phyloP scores from a whole-genome alignment of 148 eudicot species.

The Cornus suecica region DNA sequence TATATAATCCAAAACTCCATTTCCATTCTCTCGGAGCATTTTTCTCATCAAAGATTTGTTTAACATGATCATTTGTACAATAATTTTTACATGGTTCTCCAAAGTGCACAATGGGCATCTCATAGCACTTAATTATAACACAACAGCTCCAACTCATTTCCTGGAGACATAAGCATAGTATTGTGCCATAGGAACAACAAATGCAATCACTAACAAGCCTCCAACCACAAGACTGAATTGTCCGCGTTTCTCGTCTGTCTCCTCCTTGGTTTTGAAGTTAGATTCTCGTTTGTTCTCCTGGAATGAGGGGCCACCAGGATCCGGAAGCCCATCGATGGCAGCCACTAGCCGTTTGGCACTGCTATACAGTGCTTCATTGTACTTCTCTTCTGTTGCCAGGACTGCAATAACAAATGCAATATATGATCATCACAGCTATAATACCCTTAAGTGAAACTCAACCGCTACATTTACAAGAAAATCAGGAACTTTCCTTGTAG shows the following conservation, averaged over 20 bases:
- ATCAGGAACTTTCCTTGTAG: background rate
- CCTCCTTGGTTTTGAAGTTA: slow-evolving; percentile 88
- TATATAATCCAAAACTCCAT: slow-evolving; percentile 8
- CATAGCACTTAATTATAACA: background rate
- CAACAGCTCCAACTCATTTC: slow-evolving; percentile 37
- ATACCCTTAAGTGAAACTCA: background rate
- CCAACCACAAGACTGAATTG: slow-evolving; percentile 97
- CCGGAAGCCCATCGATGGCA: slow-evolving; percentile 92
- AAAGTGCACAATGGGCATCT: background rate
- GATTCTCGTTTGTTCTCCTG: slow-evolving; percentile 92
- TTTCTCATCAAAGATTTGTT: slow-evolving; percentile 22
- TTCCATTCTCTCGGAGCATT: background rate
- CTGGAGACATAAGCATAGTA: slow-evolving; percentile 94
- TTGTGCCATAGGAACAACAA: slow-evolving; percentile 99
- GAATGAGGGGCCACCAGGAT: slow-evolving; percentile 78
- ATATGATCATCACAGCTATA: background rate
- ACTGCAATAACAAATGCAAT: slow-evolving; percentile 47
- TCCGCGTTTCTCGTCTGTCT: slow-evolving; percentile 93
- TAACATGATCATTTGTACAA: slow-evolving; percentile 44
- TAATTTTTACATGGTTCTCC: slow-evolving; percentile 16
- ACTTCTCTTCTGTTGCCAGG: slow-evolving; percentile 92
- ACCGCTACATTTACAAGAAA: background rate
- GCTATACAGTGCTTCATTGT: slow-evolving; percentile 85
- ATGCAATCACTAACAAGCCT: slow-evolving; percentile 87
- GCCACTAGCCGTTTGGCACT: slow-evolving; percentile 87